A percentile compares a stretch with the other conserved stretches of the same genome.
phyloP scores from a whole-genome alignment of 2,329 filamentous ascomycete species.

The Clarireedia hainanense region DNA sequence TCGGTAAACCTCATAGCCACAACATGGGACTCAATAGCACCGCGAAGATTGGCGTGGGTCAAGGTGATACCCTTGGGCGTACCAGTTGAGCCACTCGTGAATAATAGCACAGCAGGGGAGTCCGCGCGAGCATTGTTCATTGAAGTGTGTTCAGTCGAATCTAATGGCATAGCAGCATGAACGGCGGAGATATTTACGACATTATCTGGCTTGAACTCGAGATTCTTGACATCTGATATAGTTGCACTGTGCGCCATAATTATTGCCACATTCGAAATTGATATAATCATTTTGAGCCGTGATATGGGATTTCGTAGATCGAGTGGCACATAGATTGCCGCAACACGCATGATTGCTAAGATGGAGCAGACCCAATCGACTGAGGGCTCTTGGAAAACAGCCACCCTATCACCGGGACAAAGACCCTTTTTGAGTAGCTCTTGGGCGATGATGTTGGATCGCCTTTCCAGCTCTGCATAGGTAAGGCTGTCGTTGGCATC shows the following conservation, averaged over 20 bases:
- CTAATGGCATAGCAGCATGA: neutral
- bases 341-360: conserved; percentile 29
- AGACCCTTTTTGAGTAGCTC: too few species aligned
- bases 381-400: neutral
- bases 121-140: too few species aligned
- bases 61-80: conserved; percentile 36
- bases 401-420: too few species aligned
- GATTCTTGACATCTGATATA: conserved; percentile 16
- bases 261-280: too few species aligned
- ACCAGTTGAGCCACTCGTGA: conserved; percentile 56
- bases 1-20: conserved; percentile 1
- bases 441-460: too few species aligned
- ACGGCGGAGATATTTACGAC: neutral
- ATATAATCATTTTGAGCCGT: conserved; percentile 12
- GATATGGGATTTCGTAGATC: conserved; percentile 24
- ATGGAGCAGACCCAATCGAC: conserved; percentile 26
- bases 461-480: conserved; percentile 12
- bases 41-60: conserved; percentile 18
- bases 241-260: too few species aligned
- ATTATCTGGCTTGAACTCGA: conserved; percentile 15
- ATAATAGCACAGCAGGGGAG: conserved; percentile 34
- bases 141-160: neutral
- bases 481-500: too few species aligned
- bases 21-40: conserved; percentile 18
- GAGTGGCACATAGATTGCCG: conserved; percentile 30